Evolutionary conservation across 1,284 basidiomycete species (phyloP).

Genomic region (Clitocybe nebularis): DNA sequence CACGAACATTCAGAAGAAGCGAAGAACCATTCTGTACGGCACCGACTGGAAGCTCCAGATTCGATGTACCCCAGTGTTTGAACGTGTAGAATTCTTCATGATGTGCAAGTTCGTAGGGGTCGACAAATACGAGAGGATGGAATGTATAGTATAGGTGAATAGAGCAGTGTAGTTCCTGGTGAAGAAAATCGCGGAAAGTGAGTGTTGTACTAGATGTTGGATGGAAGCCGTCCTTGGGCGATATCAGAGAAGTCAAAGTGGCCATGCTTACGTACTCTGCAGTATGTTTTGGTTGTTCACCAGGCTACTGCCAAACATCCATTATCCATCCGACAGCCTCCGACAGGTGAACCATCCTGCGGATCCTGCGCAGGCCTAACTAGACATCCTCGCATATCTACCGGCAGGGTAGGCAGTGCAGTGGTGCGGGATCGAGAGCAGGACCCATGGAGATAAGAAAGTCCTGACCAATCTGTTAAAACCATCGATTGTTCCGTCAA

Average conservation of each 20-base stretch:
- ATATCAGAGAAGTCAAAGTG: slow-evolving; percentile 8
- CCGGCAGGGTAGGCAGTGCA: too few relatives aligned
- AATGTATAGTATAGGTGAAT: slow-evolving; percentile 39
- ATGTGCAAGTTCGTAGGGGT: slow-evolving; percentile 50
- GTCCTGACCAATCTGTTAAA: too few relatives aligned
- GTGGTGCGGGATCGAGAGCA: too few relatives aligned
- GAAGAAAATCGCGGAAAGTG: slow-evolving; percentile 1
- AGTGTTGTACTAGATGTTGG: slow-evolving; percentile 13
- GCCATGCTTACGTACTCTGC: too few relatives aligned
- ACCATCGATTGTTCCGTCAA: too few relatives aligned
- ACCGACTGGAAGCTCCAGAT: slow-evolving; percentile 46
- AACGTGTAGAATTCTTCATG: slow-evolving; percentile 37
- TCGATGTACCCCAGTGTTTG: slow-evolving; percentile 37
- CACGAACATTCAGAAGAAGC: slow-evolving; percentile 34
- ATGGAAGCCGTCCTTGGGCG: slow-evolving; percentile 14
- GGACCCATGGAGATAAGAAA: too few relatives aligned
- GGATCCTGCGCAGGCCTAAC: too few relatives aligned
- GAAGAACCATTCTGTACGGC: slow-evolving; percentile 33
- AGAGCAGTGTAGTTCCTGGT: slow-evolving; percentile 24
- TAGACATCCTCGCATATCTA: too few relatives aligned
- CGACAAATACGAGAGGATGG: slow-evolving; percentile 44
- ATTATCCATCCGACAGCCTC: too few relatives aligned
- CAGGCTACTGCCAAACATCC: too few relatives aligned
- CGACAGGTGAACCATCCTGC: too few relatives aligned
- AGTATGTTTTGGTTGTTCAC: too few relatives aligned